Base-by-base conservation (phyloP, 345 rosid genomes). In the Acer saccharum region DNA sequence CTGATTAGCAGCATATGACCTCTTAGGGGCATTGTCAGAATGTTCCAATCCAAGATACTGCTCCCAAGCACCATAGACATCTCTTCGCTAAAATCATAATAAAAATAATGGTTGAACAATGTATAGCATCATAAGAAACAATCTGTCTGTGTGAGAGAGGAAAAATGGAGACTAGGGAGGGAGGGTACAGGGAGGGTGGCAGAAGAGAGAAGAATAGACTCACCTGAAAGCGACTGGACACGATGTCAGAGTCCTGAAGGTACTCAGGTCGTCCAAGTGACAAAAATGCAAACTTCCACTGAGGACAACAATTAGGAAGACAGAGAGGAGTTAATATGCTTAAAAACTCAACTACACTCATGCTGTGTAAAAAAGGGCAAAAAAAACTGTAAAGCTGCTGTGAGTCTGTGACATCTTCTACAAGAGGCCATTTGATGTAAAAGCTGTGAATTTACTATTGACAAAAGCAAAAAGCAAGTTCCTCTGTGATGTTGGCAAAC, bases 251-350 rank as follows among this genome's bases (percentile, higher is more conserved):
- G 71, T 91, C 93, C 78, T 81, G 85, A 74, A 91, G 85, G 79
- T 91, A 89, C 62, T 91, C 93, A 0, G 93, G 93, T 60, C 90
- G 95, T 81, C 93, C 89, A 77, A 91, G 77, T 17, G 95, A 91
- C 77, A 89, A 71, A 79, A 91, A 89, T 6, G 93, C 95, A 73
- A 88, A 91, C 84, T 86, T 91, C 95, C 95, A 91, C 95, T 91
- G 87, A 46, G 11, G 35, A 21, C 44, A 68, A 41, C 52, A 61
- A 44, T 16, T 5, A 54, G 58, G 7, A 54, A 16, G 58, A 16
- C 20, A 48, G 29, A 74, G 54, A 44, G 48, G 48, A 60, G 10
- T 3, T 35, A 74, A n/a, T 20, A 8, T 58, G 10, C 13, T 32
- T 20, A 20, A 54, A 54, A 16, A 35, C 32, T 44, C 69, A 32